Conservation (phyloP, 2,329 filamentous ascomycete species). For the Aureobasidium vineae region DNA sequence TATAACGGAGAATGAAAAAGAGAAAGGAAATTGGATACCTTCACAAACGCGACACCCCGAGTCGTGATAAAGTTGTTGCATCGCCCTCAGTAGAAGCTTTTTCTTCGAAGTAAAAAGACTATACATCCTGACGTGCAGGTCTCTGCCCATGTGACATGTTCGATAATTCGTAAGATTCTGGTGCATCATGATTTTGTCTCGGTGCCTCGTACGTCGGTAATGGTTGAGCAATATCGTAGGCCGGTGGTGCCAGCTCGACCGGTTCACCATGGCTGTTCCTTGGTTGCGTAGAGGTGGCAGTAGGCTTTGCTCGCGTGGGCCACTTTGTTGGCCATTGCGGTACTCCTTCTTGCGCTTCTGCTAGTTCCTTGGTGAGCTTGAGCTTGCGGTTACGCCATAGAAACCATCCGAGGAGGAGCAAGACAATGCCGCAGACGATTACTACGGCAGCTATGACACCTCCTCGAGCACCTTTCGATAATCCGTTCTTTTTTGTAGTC, state of each 20-base stretch:
- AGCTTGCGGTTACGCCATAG: background rate
- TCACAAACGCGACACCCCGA: background rate
- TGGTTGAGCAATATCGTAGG: background rate
- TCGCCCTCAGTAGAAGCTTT: background rate
- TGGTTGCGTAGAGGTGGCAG: background rate
- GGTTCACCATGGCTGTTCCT: background rate
- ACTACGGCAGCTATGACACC: background rate
- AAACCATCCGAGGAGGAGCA: background rate
- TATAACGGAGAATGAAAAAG: too few species aligned
- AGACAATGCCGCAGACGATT: background rate
- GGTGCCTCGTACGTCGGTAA: background rate
- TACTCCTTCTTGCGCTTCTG: background rate
- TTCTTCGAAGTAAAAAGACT: background rate
- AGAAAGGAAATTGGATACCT: too few species aligned
- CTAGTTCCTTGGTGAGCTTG: background rate
- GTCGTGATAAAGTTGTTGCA: background rate
- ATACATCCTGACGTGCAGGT: background rate
- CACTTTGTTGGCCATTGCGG: background rate
- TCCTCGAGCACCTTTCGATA: background rate
- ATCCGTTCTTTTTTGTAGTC: background rate
- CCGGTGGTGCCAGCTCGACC: background rate
- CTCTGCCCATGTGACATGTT: background rate
- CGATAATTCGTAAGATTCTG: background rate
- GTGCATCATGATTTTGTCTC: background rate
- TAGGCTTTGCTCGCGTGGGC: background rate